Evolutionary conservation across 2,329 filamentous ascomycete species (phyloP).

Genomic region (Byssochlamys sp.): DNA sequence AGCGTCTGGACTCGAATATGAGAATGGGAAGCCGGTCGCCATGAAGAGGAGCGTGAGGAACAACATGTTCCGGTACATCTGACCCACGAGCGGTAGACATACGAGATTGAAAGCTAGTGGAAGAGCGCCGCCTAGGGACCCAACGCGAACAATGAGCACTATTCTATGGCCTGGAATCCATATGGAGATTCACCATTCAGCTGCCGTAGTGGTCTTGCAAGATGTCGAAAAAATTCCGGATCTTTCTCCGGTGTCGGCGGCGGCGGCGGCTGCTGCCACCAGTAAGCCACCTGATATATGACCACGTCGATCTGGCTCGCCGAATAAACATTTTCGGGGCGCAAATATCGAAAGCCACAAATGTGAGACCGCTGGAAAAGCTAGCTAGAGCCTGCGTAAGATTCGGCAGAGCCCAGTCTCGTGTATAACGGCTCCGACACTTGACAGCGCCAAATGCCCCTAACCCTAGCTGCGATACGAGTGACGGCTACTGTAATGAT

Average conservation of each 20-base stretch:
- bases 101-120: neutral
- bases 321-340: neutral
- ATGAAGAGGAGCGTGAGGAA: constrained; percentile 66
- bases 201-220: neutral
- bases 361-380: neutral
- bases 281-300: neutral
- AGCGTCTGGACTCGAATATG: constrained; percentile 61
- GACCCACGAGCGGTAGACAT: constrained; percentile 1
- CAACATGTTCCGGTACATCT: constrained; percentile 68
- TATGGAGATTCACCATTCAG: neutral
- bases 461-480: no score
- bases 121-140: neutral
- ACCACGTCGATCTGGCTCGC: neutral
- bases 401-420: neutral
- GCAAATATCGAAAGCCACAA: neutral
- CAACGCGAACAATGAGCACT: neutral
- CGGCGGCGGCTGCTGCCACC: neutral
- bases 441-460: neutral
- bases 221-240: neutral
- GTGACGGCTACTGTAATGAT: no score
- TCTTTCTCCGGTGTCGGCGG: neutral
- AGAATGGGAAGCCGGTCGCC: constrained; percentile 60
- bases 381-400: neutral
- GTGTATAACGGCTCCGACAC: no score
- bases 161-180: neutral